These are phyloP conservation scores for Claviceps maximensis DNA, from an alignment of 2,329 filamentous ascomycete species.

Conservation along the genomic window DNA sequence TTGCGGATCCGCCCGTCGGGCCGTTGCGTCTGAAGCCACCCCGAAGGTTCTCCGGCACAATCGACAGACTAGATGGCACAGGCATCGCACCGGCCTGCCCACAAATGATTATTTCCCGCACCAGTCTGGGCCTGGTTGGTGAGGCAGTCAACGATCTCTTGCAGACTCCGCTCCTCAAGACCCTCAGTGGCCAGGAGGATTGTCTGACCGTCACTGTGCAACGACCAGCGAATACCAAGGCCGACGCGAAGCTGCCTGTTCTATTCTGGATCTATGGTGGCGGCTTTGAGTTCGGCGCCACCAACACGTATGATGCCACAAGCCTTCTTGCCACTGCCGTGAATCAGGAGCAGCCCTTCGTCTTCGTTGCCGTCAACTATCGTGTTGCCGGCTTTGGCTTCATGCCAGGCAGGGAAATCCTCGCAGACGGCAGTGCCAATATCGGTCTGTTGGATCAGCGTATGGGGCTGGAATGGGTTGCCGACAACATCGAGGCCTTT, in stretches of 20 bases:
- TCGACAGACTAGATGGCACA: slow-evolving; percentile 51
- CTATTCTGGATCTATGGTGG: slow-evolving; percentile 19
- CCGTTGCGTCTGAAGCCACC: slow-evolving; percentile 57
- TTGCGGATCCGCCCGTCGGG: slow-evolving; percentile 55
- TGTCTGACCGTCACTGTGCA: slow-evolving; percentile 50
- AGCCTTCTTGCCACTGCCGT: slow-evolving; percentile 28
- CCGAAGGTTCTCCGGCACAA: slow-evolving; percentile 35
- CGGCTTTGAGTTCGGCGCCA: background rate
- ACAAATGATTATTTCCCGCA: slow-evolving; percentile 51
- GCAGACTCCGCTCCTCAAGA: slow-evolving; percentile 45
- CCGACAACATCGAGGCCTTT: slow-evolving; percentile 48
- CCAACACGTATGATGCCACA: background rate
- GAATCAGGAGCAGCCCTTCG: background rate
- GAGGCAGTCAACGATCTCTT: slow-evolving; percentile 35
- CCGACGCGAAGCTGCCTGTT: slow-evolving; percentile 47
- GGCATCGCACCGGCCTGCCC: slow-evolving; percentile 51
- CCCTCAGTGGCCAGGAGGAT: slow-evolving; percentile 44
- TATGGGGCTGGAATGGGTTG: slow-evolving; percentile 44
- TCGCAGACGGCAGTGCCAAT: slow-evolving; percentile 48
- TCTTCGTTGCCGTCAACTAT: slow-evolving; percentile 3
- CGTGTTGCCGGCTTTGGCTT: slow-evolving; percentile 4
- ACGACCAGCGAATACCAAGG: slow-evolving; percentile 41
- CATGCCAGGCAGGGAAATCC: background rate
- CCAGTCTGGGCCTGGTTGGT: slow-evolving; percentile 23
- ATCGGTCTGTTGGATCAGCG: slow-evolving; percentile 45